Evolutionary conservation across 2,329 filamentous ascomycete genomes (phyloP).

Genomic region (Fusarium zealandicum): DNA sequence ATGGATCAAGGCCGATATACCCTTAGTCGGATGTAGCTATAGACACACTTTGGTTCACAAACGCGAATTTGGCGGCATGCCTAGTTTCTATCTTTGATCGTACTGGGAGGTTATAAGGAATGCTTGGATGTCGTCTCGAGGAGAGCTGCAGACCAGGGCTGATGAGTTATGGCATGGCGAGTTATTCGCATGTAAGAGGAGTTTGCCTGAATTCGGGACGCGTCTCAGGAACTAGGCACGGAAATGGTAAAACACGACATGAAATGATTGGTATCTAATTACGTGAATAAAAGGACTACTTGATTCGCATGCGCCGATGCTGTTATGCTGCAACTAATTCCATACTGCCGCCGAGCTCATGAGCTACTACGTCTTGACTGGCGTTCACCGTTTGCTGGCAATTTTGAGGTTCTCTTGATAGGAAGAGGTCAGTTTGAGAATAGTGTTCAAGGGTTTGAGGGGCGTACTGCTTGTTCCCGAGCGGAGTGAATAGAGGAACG

Average conservation of each 20-base stretch:
- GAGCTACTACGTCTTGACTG: constrained; percentile 11
- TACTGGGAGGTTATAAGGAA: constrained; percentile 24
- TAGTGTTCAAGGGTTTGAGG: background rate
- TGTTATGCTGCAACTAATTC: constrained; percentile 1
- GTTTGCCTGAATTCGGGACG: constrained; percentile 26
- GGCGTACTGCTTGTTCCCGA: constrained; percentile 42
- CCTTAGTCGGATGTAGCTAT: constrained; percentile 47
- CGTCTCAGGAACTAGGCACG: constrained; percentile 23
- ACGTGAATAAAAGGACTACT: background rate
- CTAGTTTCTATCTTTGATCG: constrained; percentile 28
- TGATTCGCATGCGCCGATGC: constrained; percentile 20
- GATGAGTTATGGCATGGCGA: constrained; percentile 23
- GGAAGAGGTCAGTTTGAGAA: constrained; percentile 1
- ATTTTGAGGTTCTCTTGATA: constrained; percentile 18
- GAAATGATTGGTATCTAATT: too few species aligned
- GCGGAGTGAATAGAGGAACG: constrained; percentile 52
- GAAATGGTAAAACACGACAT: constrained; percentile 32
- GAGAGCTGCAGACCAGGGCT: constrained; percentile 17
- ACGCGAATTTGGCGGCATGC: constrained; percentile 17
- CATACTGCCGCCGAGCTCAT: constrained; percentile 4
- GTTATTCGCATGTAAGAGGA: constrained; percentile 27
- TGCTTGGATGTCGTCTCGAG: constrained; percentile 23
- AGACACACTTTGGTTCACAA: constrained; percentile 44
- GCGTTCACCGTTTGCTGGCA: constrained; percentile 29
- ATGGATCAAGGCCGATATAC: constrained; percentile 45